Base-by-base conservation (phyloP, 2,329 filamentous ascomycete species). In the Claviceps sorghi region DNA sequence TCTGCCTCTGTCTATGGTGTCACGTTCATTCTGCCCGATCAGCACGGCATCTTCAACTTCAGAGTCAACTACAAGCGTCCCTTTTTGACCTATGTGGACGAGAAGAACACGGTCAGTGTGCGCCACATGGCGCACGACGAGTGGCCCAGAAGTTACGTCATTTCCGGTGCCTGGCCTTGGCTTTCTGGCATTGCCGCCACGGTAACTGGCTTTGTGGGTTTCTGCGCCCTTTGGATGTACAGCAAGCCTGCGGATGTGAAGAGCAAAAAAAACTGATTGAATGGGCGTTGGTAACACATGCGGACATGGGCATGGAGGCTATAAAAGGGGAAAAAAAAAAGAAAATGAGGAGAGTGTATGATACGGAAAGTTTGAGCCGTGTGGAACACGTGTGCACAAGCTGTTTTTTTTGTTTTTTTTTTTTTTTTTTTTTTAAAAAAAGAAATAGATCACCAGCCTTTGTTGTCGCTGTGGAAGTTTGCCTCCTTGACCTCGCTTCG, bases 11-110 rank as follows among this genome's bases (percentile, higher is more conserved):
- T 86, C 56, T 98, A 84, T 74, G 77, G 78, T 57, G 77, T 79
- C 46, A 77, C 79, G 26, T 96, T 98, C 71, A 85, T 77, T 57
- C 78, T 91, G 4, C 93, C 93, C 4, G 93, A 98, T 67, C 93
- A 98, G 71, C 93, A 98, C 72, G 93, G 93, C 65, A 96, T 98
- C 71, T 98, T 97, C 78, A 95, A 95, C 73, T 97, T 98, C 78
- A 82, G 84, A 65, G 78, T 97, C 69, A 95, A 96, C 77, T 96
- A 97, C 78, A 95, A 95, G 76, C 83, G 93, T 7, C 89, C 91
- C 1, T 95, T 96, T 75, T 71, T 95, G 60, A 93, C 82, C 62
- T 85, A 83, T 66, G 67, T 98, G 51, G 90, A 96, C 65, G 89
- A 96, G 74, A 97, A 97, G 80, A 80, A 83, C 60, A 93, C 91